These are phyloP conservation scores for Blastobotrys mokoenaii DNA, from an alignment of 805 yeast species.

Conservation along the genomic window DNA sequence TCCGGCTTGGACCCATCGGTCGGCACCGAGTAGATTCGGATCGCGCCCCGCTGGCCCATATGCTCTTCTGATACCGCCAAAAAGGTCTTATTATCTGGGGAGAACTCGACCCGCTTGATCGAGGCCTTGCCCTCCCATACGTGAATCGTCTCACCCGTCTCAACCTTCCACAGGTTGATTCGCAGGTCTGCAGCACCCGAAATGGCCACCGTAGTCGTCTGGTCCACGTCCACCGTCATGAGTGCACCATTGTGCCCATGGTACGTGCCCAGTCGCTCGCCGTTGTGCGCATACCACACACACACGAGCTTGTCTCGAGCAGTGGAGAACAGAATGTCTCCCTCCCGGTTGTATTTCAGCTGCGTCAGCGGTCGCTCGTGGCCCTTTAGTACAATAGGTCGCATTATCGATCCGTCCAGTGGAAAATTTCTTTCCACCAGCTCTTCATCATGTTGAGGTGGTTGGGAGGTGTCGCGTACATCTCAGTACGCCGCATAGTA, in stretches of 20 bases:
- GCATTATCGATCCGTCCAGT: conserved; percentile 32
- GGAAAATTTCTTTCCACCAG: not conserved
- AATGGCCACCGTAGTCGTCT: conserved; percentile 54
- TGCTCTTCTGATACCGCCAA: conserved; percentile 82
- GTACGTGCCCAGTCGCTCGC: conserved; percentile 93
- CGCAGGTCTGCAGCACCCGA: conserved; percentile 91
- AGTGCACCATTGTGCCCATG: conserved; percentile 88
- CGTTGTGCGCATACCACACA: conserved; percentile 91
- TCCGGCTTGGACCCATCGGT: conserved; percentile 37
- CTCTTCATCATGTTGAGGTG: no score
- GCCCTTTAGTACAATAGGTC: conserved; percentile 60
- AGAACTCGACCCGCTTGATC: conserved; percentile 83
- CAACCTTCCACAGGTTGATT: conserved; percentile 75
- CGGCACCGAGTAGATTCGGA: conserved; percentile 57
- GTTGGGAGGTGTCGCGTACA: not conserved
- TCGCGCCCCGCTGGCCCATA: conserved; percentile 80
- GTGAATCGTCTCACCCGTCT: conserved; percentile 65
- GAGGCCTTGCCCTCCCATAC: conserved; percentile 75
- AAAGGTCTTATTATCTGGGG: conserved; percentile 59
- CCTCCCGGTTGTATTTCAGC: conserved; percentile 90
- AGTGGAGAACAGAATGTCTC: conserved; percentile 85
- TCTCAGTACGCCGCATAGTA: not conserved
- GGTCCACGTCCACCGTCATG: conserved; percentile 86
- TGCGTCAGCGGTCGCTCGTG: conserved; percentile 98
- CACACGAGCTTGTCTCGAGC: conserved; percentile 87